A percentile compares a stretch with the other conserved stretches of the same genome.
Evolutionary conservation across 768 basidiomycete species (phyloP).

Genomic region (Nidularia pulvinata): DNA sequence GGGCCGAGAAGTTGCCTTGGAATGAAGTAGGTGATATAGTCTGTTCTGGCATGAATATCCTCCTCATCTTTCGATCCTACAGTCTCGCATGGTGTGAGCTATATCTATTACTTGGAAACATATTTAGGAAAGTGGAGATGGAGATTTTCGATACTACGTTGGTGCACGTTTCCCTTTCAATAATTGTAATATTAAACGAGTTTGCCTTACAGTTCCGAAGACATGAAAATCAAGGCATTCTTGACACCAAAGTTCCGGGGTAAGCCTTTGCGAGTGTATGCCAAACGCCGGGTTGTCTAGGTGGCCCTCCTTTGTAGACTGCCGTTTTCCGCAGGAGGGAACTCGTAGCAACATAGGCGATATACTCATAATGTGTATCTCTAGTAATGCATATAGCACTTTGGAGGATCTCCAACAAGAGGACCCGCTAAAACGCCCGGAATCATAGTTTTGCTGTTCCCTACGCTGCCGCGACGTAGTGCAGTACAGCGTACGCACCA

Average conservation of each 20-base stretch:
- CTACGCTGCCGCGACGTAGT: too few species aligned
- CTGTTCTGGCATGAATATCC: too few species aligned
- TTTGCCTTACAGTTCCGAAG: constrained; percentile 5
- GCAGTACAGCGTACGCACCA: too few species aligned
- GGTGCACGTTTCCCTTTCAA: constrained; percentile 1
- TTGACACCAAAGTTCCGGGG: constrained; percentile 5
- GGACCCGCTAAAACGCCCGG: too few species aligned
- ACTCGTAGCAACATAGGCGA: too few species aligned
- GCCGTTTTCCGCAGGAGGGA: too few species aligned
- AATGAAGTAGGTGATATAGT: constrained; percentile 30
- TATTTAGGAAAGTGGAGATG: constrained; percentile 36
- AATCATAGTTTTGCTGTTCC: too few species aligned
- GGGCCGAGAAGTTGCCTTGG: constrained; percentile 45
- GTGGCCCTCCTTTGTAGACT: too few species aligned
- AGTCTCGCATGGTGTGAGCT: constrained; percentile 45
- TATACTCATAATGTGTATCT: too few species aligned
- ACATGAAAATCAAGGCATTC: constrained; percentile 6
- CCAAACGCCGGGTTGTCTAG: too few species aligned
- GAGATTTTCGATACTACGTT: constrained; percentile 27
- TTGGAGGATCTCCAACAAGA: too few species aligned
- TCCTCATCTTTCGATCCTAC: neutral
- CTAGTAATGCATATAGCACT: too few species aligned
- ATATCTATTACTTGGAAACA: constrained; percentile 34
- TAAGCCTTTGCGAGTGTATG: neutral
- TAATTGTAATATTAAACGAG: neutral